Evolutionary conservation across 768 basidiomycete genomes (phyloP).

Genomic region (Russula emetica): DNA sequence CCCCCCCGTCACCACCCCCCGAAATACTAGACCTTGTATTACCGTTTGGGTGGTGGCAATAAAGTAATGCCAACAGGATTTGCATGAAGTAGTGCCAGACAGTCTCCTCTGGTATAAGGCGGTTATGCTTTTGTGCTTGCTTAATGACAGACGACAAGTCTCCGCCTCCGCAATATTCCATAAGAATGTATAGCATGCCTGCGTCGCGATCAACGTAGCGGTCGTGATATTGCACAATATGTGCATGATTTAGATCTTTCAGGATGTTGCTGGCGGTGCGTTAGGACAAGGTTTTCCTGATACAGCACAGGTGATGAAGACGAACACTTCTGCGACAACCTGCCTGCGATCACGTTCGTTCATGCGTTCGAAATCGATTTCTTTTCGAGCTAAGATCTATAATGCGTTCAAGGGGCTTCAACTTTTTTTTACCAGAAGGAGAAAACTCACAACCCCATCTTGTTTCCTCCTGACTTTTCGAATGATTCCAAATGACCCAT

Average conservation of each 20-base stretch:
- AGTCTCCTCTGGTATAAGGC: slow-evolving; percentile 83
- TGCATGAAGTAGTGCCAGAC: slow-evolving; percentile 97
- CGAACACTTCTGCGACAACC: slow-evolving; percentile 96
- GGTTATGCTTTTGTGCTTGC: slow-evolving; percentile 59
- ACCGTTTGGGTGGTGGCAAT: slow-evolving; percentile 81
- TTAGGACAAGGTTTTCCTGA: neutral
- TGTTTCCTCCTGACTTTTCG: slow-evolving; percentile 84
- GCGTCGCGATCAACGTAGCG: slow-evolving; percentile 85
- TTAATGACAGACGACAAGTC: slow-evolving; percentile 89
- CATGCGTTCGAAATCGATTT: slow-evolving; percentile 98
- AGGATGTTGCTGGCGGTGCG: slow-evolving; percentile 73
- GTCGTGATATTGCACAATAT: slow-evolving; percentile 96
- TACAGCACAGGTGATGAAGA: slow-evolving; percentile 23
- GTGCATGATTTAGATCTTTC: slow-evolving; percentile 90
- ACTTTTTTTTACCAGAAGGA: slow-evolving; percentile 1
- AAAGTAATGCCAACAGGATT: slow-evolving; percentile 79
- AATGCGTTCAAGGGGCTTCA: slow-evolving; percentile 13
- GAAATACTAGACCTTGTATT: slow-evolving; percentile 45
- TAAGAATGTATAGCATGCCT: slow-evolving; percentile 92
- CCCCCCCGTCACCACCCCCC: slow-evolving; percentile 37
- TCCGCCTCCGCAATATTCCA: slow-evolving; percentile 99
- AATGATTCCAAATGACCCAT: slow-evolving; percentile 97
- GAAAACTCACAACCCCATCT: slow-evolving; percentile 68
- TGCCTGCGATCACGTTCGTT: slow-evolving; percentile 93
- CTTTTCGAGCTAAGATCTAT: slow-evolving; percentile 84